A percentile compares a stretch with the other conserved stretches of the same genome.
Conservation (phyloP, 345 rosid genomes). For the Firmiana major region DNA sequence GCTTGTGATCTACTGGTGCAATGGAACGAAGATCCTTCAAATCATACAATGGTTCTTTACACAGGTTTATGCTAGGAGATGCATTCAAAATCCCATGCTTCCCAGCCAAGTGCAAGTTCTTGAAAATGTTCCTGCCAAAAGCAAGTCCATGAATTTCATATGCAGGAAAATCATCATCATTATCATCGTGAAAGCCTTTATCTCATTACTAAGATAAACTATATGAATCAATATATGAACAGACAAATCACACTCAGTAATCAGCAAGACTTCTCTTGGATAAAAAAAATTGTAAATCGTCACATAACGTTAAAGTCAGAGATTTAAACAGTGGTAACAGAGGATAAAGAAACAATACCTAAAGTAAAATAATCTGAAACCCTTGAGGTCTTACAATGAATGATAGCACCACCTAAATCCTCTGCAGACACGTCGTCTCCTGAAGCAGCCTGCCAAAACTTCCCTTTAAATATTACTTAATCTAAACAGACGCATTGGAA, state of each 20-base stretch:
- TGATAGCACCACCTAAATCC: slow-evolving; percentile 83
- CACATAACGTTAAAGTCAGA: background rate
- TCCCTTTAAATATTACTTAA: slow-evolving; percentile 26
- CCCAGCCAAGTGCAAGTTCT: slow-evolving; percentile 91
- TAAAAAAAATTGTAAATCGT: background rate
- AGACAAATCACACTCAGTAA: too few relatives aligned
- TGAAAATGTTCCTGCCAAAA: slow-evolving; percentile 83
- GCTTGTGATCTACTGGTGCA: slow-evolving; percentile 89
- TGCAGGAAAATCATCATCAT: too few relatives aligned
- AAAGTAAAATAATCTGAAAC: slow-evolving; percentile 96
- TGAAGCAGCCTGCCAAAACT: slow-evolving; percentile 84
- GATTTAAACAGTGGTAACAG: background rate
- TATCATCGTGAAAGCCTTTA: too few relatives aligned
- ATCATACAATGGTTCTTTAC: slow-evolving; percentile 84
- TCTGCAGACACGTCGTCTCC: slow-evolving; percentile 96
- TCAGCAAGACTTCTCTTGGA: too few relatives aligned
- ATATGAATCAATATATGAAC: too few relatives aligned
- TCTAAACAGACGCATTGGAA: slow-evolving; percentile 11
- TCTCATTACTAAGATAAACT: too few relatives aligned
- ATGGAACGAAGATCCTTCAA: slow-evolving; percentile 75
- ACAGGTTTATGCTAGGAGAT: too few relatives aligned
- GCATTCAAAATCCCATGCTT: slow-evolving; percentile 33
- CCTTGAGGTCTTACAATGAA: slow-evolving; percentile 91
- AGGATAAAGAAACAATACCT: slow-evolving; percentile 38
- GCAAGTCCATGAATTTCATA: slow-evolving; percentile 93